A percentile compares a stretch with the other conserved stretches of the same genome.
phyloP scores from a whole-genome alignment of 805 yeast species.

The Ogataea kodamae region DNA sequence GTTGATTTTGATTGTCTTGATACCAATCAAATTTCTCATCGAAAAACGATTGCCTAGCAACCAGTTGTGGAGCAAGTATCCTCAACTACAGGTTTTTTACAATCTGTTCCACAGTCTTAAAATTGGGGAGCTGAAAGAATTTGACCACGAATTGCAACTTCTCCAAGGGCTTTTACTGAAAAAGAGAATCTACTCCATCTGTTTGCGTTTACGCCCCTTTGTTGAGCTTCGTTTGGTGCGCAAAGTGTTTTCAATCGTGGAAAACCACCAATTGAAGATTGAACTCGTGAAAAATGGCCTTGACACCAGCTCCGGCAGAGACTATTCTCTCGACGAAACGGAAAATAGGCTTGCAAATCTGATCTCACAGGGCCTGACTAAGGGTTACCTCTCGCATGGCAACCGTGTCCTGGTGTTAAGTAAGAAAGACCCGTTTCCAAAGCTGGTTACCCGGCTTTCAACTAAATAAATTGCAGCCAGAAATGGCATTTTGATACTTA shows the following conservation, averaged over 20 bases:
- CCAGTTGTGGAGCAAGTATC: slow-evolving; percentile 38
- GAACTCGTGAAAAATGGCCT: slow-evolving; percentile 10
- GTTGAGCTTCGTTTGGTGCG: slow-evolving; percentile 52
- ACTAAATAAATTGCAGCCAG: slow-evolving; percentile 12
- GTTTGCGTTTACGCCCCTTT: slow-evolving; percentile 48
- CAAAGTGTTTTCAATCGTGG: slow-evolving; percentile 33
- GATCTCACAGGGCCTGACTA: slow-evolving; percentile 56
- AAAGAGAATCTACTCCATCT: slow-evolving; percentile 57
- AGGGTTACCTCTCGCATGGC: slow-evolving; percentile 80
- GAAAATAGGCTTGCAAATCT: slow-evolving; percentile 70
- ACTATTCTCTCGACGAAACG: slow-evolving; percentile 44
- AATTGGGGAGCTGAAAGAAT: slow-evolving; percentile 54
- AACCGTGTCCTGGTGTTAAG: slow-evolving; percentile 72
- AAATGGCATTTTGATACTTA: slow-evolving; percentile 3
- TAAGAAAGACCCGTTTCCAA: slow-evolving; percentile 71
- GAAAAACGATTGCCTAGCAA: slow-evolving; percentile 46
- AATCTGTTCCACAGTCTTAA: slow-evolving; percentile 46
- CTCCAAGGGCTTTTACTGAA: slow-evolving; percentile 51
- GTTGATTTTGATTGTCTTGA: slow-evolving; percentile 50
- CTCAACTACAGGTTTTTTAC: slow-evolving; percentile 43
- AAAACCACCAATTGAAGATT: slow-evolving; percentile 21
- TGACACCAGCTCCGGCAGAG: slow-evolving; percentile 17
- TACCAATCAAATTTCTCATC: slow-evolving; percentile 60
- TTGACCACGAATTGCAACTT: slow-evolving; percentile 41
- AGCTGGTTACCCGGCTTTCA: slow-evolving; percentile 22